phyloP scores from a whole-genome alignment of 257 asterid genomes.

The Jaltomata sinuosa region DNA sequence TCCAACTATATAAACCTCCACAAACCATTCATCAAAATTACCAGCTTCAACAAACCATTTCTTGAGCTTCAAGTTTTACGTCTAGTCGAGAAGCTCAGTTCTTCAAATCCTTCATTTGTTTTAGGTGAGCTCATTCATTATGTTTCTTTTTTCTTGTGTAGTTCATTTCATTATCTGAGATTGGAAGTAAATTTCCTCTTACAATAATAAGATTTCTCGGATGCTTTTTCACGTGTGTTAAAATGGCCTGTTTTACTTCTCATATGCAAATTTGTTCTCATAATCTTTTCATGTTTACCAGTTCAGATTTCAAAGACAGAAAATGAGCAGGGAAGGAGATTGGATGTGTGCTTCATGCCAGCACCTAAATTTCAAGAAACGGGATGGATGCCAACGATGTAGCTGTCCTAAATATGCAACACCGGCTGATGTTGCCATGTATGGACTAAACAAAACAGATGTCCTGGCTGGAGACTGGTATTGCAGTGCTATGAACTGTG shows the following conservation, averaged over 20 bases:
- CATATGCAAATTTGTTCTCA: background rate
- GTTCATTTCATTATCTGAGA: background rate
- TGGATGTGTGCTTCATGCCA: constrained; percentile 90
- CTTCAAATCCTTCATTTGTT: background rate
- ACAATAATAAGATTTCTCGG: background rate
- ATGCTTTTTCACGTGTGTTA: background rate
- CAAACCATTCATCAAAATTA: constrained; percentile 30
- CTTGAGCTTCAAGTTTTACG: background rate
- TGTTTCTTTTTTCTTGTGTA: background rate
- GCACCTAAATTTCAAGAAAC: constrained; percentile 59
- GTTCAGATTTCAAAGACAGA: background rate
- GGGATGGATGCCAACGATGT: constrained; percentile 70
- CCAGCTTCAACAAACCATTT: constrained; percentile 15
- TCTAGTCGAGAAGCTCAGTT: background rate
- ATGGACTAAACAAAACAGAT: constrained; percentile 31
- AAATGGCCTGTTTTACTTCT: background rate
- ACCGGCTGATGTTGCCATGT: constrained; percentile 32
- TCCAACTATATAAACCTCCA: constrained; percentile 34
- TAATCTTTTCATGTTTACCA: background rate
- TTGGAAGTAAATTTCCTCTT: background rate
- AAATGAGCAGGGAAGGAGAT: constrained; percentile 70
- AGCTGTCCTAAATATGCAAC: constrained; percentile 67
- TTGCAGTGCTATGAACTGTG: constrained; percentile 55
- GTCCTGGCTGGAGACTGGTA: constrained; percentile 84
- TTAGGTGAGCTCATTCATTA: constrained; percentile 3